Base-by-base conservation (phyloP, 129 eudicot species). In the Apium graveolens region DNA sequence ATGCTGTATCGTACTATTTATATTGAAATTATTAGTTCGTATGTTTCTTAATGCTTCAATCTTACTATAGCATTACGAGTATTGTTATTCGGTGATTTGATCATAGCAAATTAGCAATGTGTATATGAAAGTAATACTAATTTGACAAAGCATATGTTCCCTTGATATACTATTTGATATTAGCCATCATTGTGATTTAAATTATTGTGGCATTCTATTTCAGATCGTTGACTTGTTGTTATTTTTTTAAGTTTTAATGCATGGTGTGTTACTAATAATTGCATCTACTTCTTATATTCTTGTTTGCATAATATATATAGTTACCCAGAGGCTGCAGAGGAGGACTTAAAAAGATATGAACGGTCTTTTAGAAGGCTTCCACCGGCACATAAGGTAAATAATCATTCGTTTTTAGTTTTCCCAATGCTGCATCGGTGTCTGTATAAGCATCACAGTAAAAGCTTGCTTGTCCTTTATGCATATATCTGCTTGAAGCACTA, bases 281-380 rank as follows among this genome's bases (percentile, higher is more conserved):
- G 18, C 18, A 26, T 63, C 32, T 21, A 7, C 18, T 75, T 72
- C 24, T 62, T 80, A 8, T 57, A 48, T 57, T 48, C 31, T 5
- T 74, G 5, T 27, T 69, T 35, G 65, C 65, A 21, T 57, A 70
- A 31, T 80, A 71, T 41, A 42, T 81, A 37, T 89, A 93, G 98
- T 81, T 93, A 93, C 78, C 93, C 93, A 44, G 98, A 93, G 75
- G 98, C 97, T 31, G 89, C 97, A 32, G 97, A 93, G 78, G 93
- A 91, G 63, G 98, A 93, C 84, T 79, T 91, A 20, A 85, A 73
- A 85, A 85, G 97, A 84, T 86, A 89, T 53, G 97, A 93, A 83
- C 86, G 89, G 66, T 93, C 91, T 70, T 91, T 87, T 78, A 82
- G 88, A 88, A 89, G 83, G 93, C 97, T 93, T 81, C 88, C 96